These are phyloP conservation scores for Phaeotremella skinneri DNA, from an alignment of 768 basidiomycete species.

Conservation along the genomic window DNA sequence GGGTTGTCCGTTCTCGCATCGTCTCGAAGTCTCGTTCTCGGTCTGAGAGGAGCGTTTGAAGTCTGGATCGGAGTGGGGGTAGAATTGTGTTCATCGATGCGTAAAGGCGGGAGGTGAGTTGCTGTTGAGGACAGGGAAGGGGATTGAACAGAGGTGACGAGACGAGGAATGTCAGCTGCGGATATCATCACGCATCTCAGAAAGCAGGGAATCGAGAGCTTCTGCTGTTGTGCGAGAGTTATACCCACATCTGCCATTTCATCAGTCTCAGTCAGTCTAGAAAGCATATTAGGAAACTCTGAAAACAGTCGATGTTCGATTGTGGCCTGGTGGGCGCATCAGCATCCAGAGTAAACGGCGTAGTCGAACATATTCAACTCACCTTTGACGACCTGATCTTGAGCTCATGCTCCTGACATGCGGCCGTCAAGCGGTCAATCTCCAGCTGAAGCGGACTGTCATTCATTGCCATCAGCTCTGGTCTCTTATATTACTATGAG, in stretches of 20 bases:
- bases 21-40: constrained; percentile 27
- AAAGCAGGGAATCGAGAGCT: background rate
- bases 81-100: constrained; percentile 12
- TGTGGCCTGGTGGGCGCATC: constrained; percentile 20
- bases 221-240: background rate
- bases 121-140: constrained; percentile 7
- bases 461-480: constrained; percentile 6
- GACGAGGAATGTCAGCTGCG: no score
- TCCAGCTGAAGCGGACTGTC: constrained; percentile 34
- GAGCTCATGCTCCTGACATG: constrained; percentile 39
- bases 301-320: constrained; percentile 37
- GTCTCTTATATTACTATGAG: background rate
- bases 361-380: constrained; percentile 3
- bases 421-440: constrained; percentile 29
- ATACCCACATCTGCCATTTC: constrained; percentile 32
- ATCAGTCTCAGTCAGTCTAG: constrained; percentile 25
- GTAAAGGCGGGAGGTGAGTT: constrained; percentile 19
- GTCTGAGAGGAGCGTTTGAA: constrained; percentile 17
- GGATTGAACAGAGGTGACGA: no score
- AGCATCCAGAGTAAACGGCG: background rate
- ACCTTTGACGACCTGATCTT: constrained; percentile 35
- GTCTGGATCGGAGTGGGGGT: constrained; percentile 14
- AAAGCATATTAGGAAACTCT: constrained; percentile 23
- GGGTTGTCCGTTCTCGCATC: constrained; percentile 30
- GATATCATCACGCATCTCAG: background rate